Evolutionary conservation across 148 eudicot species (phyloP).

Genomic region (Polygonum aviculare): DNA sequence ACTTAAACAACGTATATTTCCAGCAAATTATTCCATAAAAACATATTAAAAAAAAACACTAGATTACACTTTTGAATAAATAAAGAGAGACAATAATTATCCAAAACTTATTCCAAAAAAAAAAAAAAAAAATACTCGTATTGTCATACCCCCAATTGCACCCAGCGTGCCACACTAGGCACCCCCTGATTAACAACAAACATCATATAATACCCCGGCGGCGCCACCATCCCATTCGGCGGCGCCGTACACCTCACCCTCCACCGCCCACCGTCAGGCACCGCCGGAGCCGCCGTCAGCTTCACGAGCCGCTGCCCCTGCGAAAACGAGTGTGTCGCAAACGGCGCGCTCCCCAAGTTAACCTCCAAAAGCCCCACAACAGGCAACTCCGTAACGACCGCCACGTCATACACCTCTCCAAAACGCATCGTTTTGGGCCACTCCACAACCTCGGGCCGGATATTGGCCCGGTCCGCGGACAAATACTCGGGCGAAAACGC

Average conservation of each 20-base stretch:
- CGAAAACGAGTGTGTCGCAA: slow-evolving; percentile 83
- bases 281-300: slow-evolving; percentile 27
- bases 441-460: slow-evolving; percentile 34
- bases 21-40: neutral
- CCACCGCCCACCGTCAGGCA: slow-evolving; percentile 30
- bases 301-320: slow-evolving; percentile 89
- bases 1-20: neutral
- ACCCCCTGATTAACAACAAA: slow-evolving; percentile 75
- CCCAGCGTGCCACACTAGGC: slow-evolving; percentile 79
- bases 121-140: too few relatives aligned
- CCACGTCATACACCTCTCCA: slow-evolving; percentile 41
- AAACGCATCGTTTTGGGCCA: slow-evolving; percentile 35
- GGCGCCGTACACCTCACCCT: slow-evolving; percentile 53
- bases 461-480: slow-evolving; percentile 37
- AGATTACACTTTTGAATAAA: too few relatives aligned
- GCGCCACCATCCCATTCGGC: slow-evolving; percentile 53
- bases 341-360: slow-evolving; percentile 73
- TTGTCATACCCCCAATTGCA: slow-evolving; percentile 33
- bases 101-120: neutral
- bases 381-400: slow-evolving; percentile 30
- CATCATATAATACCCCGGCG: slow-evolving; percentile 86
- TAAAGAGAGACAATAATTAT: too few relatives aligned
- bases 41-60: too few relatives aligned
- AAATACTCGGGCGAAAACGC: slow-evolving; percentile 85
- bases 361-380: slow-evolving; percentile 62